Evolutionary conservation across 192 early-diverging fungal genomes (phyloP), one percentile per base, ranked within the genome.

Genomic region (Backusella liffmaniae): DNA sequence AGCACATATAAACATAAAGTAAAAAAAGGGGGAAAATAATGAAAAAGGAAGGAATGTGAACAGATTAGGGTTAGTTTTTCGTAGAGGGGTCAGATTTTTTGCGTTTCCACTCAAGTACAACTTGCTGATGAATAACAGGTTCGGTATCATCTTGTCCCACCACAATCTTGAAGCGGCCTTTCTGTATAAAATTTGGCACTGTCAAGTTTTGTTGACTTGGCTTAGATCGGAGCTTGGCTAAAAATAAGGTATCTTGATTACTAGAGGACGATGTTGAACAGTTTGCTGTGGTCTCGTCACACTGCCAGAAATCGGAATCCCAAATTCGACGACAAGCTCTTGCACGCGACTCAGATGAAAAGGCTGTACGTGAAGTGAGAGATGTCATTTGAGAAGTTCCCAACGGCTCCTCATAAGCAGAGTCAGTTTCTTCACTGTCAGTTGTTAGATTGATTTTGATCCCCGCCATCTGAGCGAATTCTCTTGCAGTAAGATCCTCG

Each of bases 391-490:
- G 69, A 70, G 34, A 23, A 12, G 56, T 29, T 44, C 23, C 35
- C 23, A 70, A 42, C 18, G 35, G 39, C 9, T 36, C 71, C 21
- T 46, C 70, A 15, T 34, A 36, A 21, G 37, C 44, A 49, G 37
- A 42, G 18, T 67, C 32, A 67, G 16, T 59, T 12, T 65, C 73
- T 18, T 76, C 67, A 36, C 34, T 36, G 15, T 37, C 35, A 8
- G 13, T 76, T n/a, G 65, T 53, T 15, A 18, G 0, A 53, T 37
- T 67, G 10, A 81, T 77, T 12, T 77, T 68, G 37, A 81, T 81
- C 0, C 80, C 80, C 4, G 76, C 77, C 51, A 81, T 53, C 36
- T 77, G 76, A 44, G 80, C 80, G 29, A 81, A 81, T 75, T 81
- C 80, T 42, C 70, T 73, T n/a, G 80, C 80, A 8, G 80, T 81